Base-by-base conservation (phyloP, 306 rosid genomes). In the Fagus crenata region DNA sequence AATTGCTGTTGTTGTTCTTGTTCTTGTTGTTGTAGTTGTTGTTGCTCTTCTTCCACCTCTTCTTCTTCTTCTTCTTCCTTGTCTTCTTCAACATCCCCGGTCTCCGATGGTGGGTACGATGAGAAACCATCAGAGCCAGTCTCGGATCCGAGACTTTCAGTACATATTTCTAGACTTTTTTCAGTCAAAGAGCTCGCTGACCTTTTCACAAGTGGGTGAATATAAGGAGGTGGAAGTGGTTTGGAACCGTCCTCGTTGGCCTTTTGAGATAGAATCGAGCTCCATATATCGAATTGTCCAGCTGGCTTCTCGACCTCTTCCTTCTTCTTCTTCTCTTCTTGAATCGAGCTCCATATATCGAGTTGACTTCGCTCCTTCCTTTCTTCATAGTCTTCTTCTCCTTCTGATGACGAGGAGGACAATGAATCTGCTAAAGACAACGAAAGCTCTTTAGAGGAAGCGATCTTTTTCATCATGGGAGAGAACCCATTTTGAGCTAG, bases 141-240 rank as follows among this genome's bases (percentile, higher is more conserved):
- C 81, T 95, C 99, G n/a, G 97, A 92, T 15, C 99, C 99, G 12
- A 95, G 99, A 53, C 87, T 85, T 74, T 95, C 99, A 0, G 99
- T 95, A 75, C 99, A 95, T 28, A 95, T 85, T 65, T 86, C 51
- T 15, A 95, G 97, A 73, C 99, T 92, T 54, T 84, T 89, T 22
- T 83, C 85, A 69, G 73, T 88, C 70, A 95, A 60, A 60, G 83
- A 77, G 79, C 87, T 91, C 9, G 82, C 64, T 0, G 94, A 78
- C 78, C 88, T 89, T 71, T 89, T 89, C 63, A 83, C 89, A 33
- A 90, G 96, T 74, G 99, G 97, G 69, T 90, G 97, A 85, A 92
- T 70, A 76, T 95, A 95, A 49, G 96, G 96, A 3, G 74, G 77
- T 2, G 87, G 83, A 32, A 75, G 81, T 0, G 84, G 70, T 53